These are phyloP conservation scores for Chloranthus sessilifolius DNA, from an alignment of 164 flowering plant genomes.

Conservation along the genomic window DNA sequence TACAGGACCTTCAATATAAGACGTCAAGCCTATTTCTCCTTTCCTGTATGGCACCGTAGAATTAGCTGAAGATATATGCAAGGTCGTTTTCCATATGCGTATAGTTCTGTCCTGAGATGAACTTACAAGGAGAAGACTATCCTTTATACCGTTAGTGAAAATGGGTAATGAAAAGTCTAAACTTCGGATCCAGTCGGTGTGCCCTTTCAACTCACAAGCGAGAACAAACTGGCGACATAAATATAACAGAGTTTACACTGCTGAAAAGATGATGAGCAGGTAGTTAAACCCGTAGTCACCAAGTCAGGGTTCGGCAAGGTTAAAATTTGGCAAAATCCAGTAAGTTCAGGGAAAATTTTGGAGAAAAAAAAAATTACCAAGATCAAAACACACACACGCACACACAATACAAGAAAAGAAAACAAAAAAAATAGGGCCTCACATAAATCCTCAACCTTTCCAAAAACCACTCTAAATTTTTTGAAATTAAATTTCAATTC, in stretches of 20 bases:
- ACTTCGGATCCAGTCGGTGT: constrained; percentile 94
- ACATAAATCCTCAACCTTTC: too few species aligned
- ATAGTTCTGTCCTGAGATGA: constrained; percentile 96
- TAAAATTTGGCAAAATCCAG: too few species aligned
- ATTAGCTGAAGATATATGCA: constrained; percentile 21
- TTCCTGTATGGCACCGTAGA: constrained; percentile 23
- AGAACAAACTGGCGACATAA: constrained; percentile 51
- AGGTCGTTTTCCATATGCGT: constrained; percentile 82
- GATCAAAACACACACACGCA: too few species aligned
- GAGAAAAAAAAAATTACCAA: too few species aligned
- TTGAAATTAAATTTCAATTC: too few species aligned
- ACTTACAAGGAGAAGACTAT: constrained; percentile 68
- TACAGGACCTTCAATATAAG: constrained; percentile 88
- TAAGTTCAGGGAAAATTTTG: too few species aligned
- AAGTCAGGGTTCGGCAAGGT: neutral
- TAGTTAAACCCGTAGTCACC: too few species aligned
- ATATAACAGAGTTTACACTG: constrained; percentile 8
- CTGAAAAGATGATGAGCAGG: constrained; percentile 5
- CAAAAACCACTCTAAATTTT: too few species aligned
- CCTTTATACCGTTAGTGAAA: constrained; percentile 23
- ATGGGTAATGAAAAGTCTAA: constrained; percentile 89
- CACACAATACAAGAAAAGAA: too few species aligned
- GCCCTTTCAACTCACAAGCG: constrained; percentile 90
- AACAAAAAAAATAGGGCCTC: too few species aligned
- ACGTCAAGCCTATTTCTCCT: constrained; percentile 53